Base-by-base conservation (phyloP, 202 grass and related monocot genomes). In the Saccharum hybrid region DNA sequence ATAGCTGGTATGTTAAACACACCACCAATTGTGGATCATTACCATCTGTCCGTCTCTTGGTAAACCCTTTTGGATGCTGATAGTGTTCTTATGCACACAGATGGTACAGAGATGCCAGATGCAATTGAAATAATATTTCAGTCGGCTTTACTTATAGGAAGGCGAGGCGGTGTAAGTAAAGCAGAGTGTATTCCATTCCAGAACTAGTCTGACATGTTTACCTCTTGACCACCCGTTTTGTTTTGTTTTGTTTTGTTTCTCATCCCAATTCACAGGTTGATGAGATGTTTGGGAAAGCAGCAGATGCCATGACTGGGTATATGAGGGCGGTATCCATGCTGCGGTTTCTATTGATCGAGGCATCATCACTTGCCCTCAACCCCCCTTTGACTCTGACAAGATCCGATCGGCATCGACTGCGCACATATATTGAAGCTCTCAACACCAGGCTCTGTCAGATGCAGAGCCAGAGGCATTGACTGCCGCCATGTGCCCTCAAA, bases 51-150 rank as follows among this genome's bases (percentile, higher is more conserved):
- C n/a, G 1, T 68, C 12, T 56, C 57, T 72, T 80, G 42, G 40
- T 61, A 36, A 51, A 21, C n/a, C 28, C 36, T 74, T 75, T 18
- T 54, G 21, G 12, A 40, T 87, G 78, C 68, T 94, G 69, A 97
- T 78, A 81, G 12, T 83, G 49, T 79, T 63, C 16, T 79, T 72
- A 79, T 83, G 71, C 79, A 82, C 80, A 78, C 91, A 98, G 96
- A 92, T 78, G 81, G 91, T 83, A 90, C 83, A 60, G 91, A 93
- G 77, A 93, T 98, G 91, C 93, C 96, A 8, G 96, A 98, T 84
- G 92, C 93, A 10, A 90, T 98, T 73, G 96, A 98, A 83, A 89
- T 94, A 57, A 92, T 98, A 96, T 98, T 96, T 93, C 96, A 98
- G 38, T 91, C 82, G 60, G 93, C 96, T 52, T 93, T 98, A 22